phyloP scores from a whole-genome alignment of 1,284 basidiomycete genomes.

The Boletus sp. region DNA sequence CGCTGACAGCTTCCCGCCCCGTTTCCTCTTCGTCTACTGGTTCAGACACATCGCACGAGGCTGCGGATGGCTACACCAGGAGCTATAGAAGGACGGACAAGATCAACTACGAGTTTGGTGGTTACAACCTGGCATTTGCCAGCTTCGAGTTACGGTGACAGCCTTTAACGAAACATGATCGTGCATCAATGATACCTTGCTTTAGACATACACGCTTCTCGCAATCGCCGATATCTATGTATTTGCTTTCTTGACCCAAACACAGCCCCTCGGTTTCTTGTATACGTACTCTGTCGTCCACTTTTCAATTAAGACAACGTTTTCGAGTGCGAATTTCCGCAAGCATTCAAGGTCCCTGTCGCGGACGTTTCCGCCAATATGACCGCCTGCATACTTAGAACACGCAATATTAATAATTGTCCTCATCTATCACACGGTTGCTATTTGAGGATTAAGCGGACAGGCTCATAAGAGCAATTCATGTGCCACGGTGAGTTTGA shows the following conservation, averaged over 20 bases:
- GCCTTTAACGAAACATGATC: slow-evolving; percentile 10
- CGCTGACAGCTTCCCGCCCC: slow-evolving; percentile 39
- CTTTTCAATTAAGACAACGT: slow-evolving; percentile 22
- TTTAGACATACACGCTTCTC: slow-evolving; percentile 21
- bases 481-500: slow-evolving; percentile 16
- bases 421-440: slow-evolving; percentile 22
- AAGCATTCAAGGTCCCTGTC: slow-evolving; percentile 1
- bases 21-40: slow-evolving; percentile 21
- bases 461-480: slow-evolving; percentile 19
- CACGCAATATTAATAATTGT: slow-evolving; percentile 10
- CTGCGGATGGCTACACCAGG: slow-evolving; percentile 11
- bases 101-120: slow-evolving; percentile 97
- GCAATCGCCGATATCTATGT: slow-evolving; percentile 17
- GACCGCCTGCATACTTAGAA: neutral
- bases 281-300: slow-evolving; percentile 20
- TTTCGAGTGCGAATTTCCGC: slow-evolving; percentile 10
- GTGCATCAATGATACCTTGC: slow-evolving; percentile 19
- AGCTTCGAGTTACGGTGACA: slow-evolving; percentile 66
- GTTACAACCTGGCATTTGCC: slow-evolving; percentile 91
- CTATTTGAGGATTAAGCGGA: slow-evolving; percentile 13
- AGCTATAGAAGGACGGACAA: slow-evolving; percentile 82
- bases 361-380: neutral
- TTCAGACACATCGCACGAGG: slow-evolving; percentile 14
- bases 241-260: slow-evolving; percentile 13
- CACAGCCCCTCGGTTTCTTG: slow-evolving; percentile 10